These are phyloP conservation scores for Aureobasidium pullulans DNA, from an alignment of 2,329 filamentous ascomycete species.

Conservation along the genomic window DNA sequence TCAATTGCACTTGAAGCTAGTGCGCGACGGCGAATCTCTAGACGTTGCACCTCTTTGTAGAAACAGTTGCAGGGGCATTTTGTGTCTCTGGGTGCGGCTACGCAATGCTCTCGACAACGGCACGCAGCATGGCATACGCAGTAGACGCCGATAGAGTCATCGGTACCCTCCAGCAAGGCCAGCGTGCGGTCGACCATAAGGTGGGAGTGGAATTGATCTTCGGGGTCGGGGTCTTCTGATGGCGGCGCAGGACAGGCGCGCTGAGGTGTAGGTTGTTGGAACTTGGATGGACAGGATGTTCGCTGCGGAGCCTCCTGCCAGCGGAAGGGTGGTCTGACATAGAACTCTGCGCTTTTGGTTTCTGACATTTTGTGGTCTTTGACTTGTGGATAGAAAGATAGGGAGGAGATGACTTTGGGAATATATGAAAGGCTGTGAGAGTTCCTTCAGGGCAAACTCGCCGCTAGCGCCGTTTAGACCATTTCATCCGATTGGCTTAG, in stretches of 20 bases:
- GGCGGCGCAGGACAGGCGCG: background rate
- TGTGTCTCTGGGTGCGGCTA: background rate
- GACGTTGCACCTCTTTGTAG: background rate
- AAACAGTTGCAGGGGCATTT: background rate
- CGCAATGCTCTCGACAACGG: background rate
- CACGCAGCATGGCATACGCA: background rate
- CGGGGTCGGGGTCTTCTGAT: background rate
- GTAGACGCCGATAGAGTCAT: background rate
- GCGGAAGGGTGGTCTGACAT: background rate
- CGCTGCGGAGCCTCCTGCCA: background rate
- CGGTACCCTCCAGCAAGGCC: background rate
- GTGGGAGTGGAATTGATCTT: background rate
- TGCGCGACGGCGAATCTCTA: too few relatives aligned
- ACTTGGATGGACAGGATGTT: background rate
- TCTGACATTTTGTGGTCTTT: background rate
- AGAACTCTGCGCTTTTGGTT: background rate
- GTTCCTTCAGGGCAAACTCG: background rate
- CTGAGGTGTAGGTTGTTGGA: background rate
- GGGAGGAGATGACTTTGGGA: background rate
- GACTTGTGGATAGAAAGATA: background rate
- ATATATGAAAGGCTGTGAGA: background rate
- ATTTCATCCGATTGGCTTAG: background rate
- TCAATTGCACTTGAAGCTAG: background rate
- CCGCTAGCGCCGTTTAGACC: background rate
- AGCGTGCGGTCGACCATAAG: background rate